A percentile compares a stretch with the other conserved stretches of the same genome.
Conservation (phyloP, 768 basidiomycete genomes). For the Lactarius deliciosus region DNA sequence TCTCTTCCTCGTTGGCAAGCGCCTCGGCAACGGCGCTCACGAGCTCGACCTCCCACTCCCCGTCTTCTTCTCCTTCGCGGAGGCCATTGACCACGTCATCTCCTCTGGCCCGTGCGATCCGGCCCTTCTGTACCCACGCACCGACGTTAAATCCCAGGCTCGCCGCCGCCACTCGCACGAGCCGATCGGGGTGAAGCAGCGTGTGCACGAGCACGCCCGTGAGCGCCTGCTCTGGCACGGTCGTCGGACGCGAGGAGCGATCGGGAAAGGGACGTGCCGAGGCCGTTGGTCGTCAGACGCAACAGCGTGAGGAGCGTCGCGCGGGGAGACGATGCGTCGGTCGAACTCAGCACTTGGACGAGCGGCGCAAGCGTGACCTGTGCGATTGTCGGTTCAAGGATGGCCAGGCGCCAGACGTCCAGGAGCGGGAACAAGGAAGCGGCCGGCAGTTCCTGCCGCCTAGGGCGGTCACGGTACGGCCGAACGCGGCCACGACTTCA, state of each 20-base stretch:
- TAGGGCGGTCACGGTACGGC: conserved; percentile 45
- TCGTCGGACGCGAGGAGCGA: conserved; percentile 41
- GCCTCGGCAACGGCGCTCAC: conserved; percentile 82
- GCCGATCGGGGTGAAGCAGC: conserved; percentile 64
- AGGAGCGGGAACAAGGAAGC: conserved; percentile 74
- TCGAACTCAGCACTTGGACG: conserved; percentile 41
- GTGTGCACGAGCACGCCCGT: conserved; percentile 62
- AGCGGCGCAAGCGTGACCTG: conserved; percentile 47
- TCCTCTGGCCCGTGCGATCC: conserved; percentile 46
- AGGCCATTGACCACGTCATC: conserved; percentile 34
- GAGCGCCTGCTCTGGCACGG: conserved; percentile 38
- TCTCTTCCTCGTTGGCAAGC: conserved; percentile 63
- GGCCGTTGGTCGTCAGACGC: conserved; percentile 67
- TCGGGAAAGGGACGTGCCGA: conserved; percentile 47
- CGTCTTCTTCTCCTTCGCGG: conserved; percentile 53
- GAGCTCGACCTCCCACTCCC: conserved; percentile 86
- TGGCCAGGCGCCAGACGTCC: conserved; percentile 79
- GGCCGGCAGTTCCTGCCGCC: conserved; percentile 45
- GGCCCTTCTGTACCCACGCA: conserved; percentile 59
- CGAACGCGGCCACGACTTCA: conserved; percentile 37
- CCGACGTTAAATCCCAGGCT: conserved; percentile 79
- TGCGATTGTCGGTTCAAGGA: conserved; percentile 52
- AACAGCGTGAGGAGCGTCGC: conserved; percentile 65
- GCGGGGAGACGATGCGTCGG: conserved; percentile 34
- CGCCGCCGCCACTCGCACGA: conserved; percentile 76